Conservation (phyloP, 164 flowering plant genomes). For the Vitis labrusca region DNA sequence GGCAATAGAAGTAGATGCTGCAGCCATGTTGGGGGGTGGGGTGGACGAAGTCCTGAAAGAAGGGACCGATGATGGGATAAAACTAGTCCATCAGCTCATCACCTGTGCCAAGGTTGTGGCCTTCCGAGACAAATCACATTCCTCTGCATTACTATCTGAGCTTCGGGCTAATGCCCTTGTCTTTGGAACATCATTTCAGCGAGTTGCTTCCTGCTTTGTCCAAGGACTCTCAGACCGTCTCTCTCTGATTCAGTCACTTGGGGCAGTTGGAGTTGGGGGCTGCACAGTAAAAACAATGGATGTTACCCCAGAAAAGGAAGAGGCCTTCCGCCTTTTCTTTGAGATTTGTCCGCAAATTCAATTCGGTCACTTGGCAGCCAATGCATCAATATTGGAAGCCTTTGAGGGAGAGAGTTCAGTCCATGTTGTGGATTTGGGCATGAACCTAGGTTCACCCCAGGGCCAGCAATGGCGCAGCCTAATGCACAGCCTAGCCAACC, state of each 20-base stretch:
- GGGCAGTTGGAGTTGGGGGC: constrained; percentile 38
- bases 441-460: constrained; percentile 48
- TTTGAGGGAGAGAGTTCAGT: constrained; percentile 69
- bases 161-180: constrained; percentile 55
- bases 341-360: constrained; percentile 57
- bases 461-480: constrained; percentile 59
- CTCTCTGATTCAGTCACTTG: constrained; percentile 46
- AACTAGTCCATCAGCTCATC: constrained; percentile 49
- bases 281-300: constrained; percentile 24
- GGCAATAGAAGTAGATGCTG: too few species aligned
- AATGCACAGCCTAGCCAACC: constrained; percentile 51
- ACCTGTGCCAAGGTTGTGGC: constrained; percentile 73
- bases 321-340: constrained; percentile 55
- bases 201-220: constrained; percentile 69
- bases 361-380: constrained; percentile 65
- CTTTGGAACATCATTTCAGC: constrained; percentile 64
- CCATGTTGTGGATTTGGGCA: constrained; percentile 66
- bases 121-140: constrained; percentile 59
- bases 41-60: too few species aligned
- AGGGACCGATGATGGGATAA: constrained; percentile 6
- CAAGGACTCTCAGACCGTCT: constrained; percentile 56
- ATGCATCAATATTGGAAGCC: constrained; percentile 54
- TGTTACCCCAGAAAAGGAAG: constrained; percentile 35
- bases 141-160: constrained; percentile 47
- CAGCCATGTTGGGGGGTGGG: too few species aligned